These are phyloP conservation scores for Verticillium nubilum DNA, from an alignment of 2,329 filamentous ascomycete species.

Conservation along the genomic window DNA sequence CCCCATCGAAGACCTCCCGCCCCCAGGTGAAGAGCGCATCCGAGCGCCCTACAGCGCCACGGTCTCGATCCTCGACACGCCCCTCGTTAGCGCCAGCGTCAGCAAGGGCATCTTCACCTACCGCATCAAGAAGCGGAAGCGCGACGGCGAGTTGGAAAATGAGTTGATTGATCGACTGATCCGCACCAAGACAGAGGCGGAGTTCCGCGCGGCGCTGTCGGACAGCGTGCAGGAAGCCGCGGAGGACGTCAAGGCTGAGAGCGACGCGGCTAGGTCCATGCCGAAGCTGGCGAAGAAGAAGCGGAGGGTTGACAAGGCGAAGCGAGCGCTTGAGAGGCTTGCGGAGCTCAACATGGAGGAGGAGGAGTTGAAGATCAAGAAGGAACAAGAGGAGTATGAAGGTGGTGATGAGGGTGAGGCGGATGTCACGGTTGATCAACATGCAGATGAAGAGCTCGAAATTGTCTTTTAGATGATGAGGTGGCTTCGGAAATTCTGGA, in stretches of 20 bases:
- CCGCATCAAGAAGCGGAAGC: background rate
- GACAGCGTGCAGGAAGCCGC: background rate
- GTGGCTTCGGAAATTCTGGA: too few species aligned
- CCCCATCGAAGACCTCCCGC: background rate
- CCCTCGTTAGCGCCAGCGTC: background rate
- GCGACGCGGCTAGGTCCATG: background rate
- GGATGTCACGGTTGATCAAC: too few species aligned
- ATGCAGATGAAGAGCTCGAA: too few species aligned
- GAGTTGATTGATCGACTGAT: background rate
- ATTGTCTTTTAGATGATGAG: too few species aligned
- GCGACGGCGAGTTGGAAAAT: background rate
- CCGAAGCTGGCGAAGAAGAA: background rate
- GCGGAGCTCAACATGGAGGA: background rate
- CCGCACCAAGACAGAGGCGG: background rate
- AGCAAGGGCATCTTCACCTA: background rate
- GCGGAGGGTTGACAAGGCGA: background rate
- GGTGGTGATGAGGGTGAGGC: background rate
- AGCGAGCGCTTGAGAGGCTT: background rate
- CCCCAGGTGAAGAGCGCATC: background rate
- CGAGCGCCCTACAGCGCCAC: background rate
- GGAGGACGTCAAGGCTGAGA: background rate
- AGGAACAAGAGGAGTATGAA: background rate
- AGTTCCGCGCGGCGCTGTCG: background rate
- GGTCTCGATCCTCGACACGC: background rate
- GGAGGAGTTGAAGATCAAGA: background rate